Conservation (phyloP, 257 asterid genomes). For the Solanum commersonii region DNA sequence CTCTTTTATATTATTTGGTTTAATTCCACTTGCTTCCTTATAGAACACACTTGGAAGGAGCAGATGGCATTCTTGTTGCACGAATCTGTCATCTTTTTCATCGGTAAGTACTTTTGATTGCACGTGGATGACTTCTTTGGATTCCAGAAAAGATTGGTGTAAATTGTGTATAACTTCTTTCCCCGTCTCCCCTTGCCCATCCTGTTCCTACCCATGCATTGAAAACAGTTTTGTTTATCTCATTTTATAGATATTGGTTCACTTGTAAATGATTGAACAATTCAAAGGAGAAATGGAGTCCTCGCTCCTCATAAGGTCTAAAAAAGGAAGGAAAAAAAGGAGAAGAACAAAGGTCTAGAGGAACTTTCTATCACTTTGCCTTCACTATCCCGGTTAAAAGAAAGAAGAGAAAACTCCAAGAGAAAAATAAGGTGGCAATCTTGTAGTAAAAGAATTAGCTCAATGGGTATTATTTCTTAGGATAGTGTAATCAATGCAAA, state of each 20-base stretch:
- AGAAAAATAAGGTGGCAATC: not conserved
- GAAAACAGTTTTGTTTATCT: not conserved
- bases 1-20: not conserved
- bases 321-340: not conserved
- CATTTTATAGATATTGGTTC: not conserved
- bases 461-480: not conserved
- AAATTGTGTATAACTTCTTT: not conserved
- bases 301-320: not conserved
- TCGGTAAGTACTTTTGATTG: constrained; percentile 27
- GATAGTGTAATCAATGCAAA: not conserved
- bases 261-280: not conserved
- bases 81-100: constrained; percentile 34
- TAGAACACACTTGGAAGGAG: constrained; percentile 36
- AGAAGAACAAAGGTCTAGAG: not conserved
- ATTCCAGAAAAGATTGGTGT: not conserved
- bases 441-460: not conserved
- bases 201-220: not conserved
- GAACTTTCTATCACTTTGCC: not conserved
- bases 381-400: not conserved
- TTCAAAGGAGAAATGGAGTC: not conserved
- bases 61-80: constrained; percentile 19
- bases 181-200: not conserved
- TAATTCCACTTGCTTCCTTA: constrained; percentile 8
- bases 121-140: not conserved
- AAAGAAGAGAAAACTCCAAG: not conserved